phyloP scores from a whole-genome alignment of 768 basidiomycete genomes.

The Psilocybe cubensis region DNA sequence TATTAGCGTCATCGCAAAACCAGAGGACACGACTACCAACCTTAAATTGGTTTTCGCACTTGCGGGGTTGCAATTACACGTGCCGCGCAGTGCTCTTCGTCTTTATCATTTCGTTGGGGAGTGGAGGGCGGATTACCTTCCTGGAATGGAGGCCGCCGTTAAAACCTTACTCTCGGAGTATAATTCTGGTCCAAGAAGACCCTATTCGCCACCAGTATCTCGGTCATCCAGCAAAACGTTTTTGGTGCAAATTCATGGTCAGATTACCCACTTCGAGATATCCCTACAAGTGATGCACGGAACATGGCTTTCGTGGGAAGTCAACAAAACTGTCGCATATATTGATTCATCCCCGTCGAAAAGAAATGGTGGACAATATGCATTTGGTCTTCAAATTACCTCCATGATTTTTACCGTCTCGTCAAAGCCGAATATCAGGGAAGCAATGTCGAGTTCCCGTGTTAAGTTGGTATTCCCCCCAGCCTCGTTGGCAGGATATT shows the following conservation, averaged over 20 bases:
- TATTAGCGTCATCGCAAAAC: conserved; percentile 48
- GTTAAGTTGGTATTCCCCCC: conserved; percentile 71
- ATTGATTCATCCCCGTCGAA: conserved; percentile 40
- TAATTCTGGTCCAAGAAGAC: conserved; percentile 41
- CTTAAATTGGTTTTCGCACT: conserved; percentile 49
- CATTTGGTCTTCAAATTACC: conserved; percentile 68
- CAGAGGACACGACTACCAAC: conserved; percentile 45
- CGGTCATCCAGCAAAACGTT: conserved; percentile 26
- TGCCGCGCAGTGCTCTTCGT: conserved; percentile 82
- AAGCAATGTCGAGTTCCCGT: conserved; percentile 44
- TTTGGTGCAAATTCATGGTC: conserved; percentile 54
- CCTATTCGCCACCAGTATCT: conserved; percentile 34
- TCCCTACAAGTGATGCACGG: conserved; percentile 86
- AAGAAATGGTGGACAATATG: conserved; percentile 34
- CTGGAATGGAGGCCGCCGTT: conserved; percentile 70
- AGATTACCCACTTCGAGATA: conserved; percentile 54
- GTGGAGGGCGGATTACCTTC: conserved; percentile 81
- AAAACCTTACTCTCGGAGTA: conserved; percentile 70
- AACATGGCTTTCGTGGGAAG: conserved; percentile 83
- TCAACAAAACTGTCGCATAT: conserved; percentile 53
- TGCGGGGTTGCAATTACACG: conserved; percentile 52
- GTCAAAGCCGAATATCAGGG: conserved; percentile 42
- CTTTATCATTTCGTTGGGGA: conserved; percentile 80
- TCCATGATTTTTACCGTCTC: conserved; percentile 67
- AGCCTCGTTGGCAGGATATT: conserved; percentile 62